Evolutionary conservation across 2,329 filamentous ascomycete species (phyloP).

Genomic region (Talaromyces funiculosus): DNA sequence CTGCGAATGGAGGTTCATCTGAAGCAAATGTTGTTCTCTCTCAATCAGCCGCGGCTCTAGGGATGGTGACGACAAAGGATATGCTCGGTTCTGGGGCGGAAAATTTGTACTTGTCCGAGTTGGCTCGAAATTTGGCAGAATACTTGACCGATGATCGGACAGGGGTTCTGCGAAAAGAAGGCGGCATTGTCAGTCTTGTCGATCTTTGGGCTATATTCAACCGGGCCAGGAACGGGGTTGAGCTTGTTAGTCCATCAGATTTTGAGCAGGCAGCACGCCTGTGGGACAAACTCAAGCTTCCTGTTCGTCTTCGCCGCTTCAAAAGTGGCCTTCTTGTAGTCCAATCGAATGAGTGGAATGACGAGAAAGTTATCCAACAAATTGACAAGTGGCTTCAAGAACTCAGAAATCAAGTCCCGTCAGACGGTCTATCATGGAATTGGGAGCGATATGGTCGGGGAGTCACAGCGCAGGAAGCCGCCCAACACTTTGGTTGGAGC

Average conservation of each 20-base stretch:
- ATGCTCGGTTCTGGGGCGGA: slow-evolving; percentile 79
- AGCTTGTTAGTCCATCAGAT: slow-evolving; percentile 84
- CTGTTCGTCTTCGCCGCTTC: slow-evolving; percentile 80
- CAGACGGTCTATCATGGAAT: slow-evolving; percentile 65
- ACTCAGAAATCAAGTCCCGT: slow-evolving; percentile 60
- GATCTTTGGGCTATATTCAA: slow-evolving; percentile 96
- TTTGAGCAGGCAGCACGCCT: slow-evolving; percentile 83
- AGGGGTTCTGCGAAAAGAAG: slow-evolving; percentile 70
- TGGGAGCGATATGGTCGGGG: slow-evolving; percentile 74
- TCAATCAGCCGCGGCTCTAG: slow-evolving; percentile 76
- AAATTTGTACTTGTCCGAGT: slow-evolving; percentile 80
- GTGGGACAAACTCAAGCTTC: slow-evolving; percentile 83
- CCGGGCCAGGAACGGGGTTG: slow-evolving; percentile 82
- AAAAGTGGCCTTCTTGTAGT: slow-evolving; percentile 93
- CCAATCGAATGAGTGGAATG: slow-evolving; percentile 78
- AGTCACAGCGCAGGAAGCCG: slow-evolving; percentile 82
- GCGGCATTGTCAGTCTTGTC: slow-evolving; percentile 82
- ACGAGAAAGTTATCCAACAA: slow-evolving; percentile 78
- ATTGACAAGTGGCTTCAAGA: slow-evolving; percentile 72
- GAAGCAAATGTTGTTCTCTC: slow-evolving; percentile 72
- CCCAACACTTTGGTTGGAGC: slow-evolving; percentile 92
- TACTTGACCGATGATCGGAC: slow-evolving; percentile 80
- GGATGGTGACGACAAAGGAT: slow-evolving; percentile 89
- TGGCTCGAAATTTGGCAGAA: slow-evolving; percentile 78
- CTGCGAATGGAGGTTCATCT: slow-evolving; percentile 53